Percentiles rank a stretch among this genome's conserved stretches.
These are phyloP conservation scores for Umbellularia californica DNA, from an alignment of 164 flowering plant species.

Conservation along the genomic window DNA sequence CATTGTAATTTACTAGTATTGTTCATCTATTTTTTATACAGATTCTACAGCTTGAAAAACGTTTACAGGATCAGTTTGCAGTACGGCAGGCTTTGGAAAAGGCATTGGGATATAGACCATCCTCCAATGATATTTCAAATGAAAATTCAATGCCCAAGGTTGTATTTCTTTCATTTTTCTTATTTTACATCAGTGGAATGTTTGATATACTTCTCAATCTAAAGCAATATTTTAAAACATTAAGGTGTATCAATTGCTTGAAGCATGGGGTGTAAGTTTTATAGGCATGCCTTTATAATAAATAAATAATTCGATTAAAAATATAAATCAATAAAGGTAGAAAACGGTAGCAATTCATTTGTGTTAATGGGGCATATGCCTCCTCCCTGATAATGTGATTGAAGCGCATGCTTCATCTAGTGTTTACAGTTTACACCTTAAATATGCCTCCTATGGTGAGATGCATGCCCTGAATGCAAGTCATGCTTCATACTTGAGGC, in stretches of 20 bases:
- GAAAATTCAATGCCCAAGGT: slow-evolving; percentile 58
- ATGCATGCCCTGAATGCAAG: too few species aligned
- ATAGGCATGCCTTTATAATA: not conserved
- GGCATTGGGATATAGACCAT: slow-evolving; percentile 44
- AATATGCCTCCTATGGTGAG: too few species aligned
- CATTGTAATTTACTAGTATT: not conserved
- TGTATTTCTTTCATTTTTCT: slow-evolving; percentile 2
- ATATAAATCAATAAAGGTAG: too few species aligned
- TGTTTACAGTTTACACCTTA: too few species aligned
- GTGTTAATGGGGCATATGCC: too few species aligned
- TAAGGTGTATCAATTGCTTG: not conserved
- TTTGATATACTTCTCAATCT: not conserved
- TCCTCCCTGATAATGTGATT: too few species aligned
- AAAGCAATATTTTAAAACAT: not conserved
- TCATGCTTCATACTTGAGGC: too few species aligned
- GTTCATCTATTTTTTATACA: slow-evolving; percentile 15
- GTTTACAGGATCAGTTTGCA: slow-evolving; percentile 51
- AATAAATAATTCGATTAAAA: too few species aligned
- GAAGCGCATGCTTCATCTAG: too few species aligned
- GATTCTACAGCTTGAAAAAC: slow-evolving; percentile 63
- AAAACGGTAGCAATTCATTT: not conserved
- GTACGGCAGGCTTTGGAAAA: slow-evolving; percentile 52
- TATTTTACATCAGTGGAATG: slow-evolving; percentile 1
- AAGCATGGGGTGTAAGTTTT: not conserved
- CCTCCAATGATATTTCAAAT: slow-evolving; percentile 20